Evolutionary conservation across 441 rosid genomes (phyloP), one percentile per base, ranked within the genome.

Genomic region (Populus hybrid): DNA sequence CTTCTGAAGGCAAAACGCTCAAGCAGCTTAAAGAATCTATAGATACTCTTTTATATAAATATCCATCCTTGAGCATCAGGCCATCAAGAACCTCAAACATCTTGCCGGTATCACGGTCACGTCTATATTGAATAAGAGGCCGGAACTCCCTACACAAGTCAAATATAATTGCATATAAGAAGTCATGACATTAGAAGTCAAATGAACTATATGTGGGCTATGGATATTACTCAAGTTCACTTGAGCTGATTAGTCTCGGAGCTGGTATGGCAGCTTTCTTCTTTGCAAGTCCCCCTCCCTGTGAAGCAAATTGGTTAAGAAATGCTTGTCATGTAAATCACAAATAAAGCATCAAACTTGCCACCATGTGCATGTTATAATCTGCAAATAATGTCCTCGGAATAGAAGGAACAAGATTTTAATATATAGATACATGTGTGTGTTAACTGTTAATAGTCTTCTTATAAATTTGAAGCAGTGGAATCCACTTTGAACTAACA

Each of bases 21-120:
- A 90, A 83, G 79, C 84, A 89, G 80, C 80, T 88, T 73, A 95
- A 82, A 2, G 97, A 92, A 84, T 95, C 99, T 53, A 91, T 16
- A 50, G 95, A 86, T 76, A 94, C 89, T 85, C 82, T 92, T 83
- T 92, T 95, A 83, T 85, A 92, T 57, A 94, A 73, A 79, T 84
- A 95, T 65, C 99, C 97, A 84, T 94, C 93, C 89, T 91, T 94
- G 81, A 95, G 87, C 94, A 94, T 89, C 88, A 92, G 36, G 65
- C 93, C 86, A 87, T 94, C 98, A 80, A 95, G 90, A 81, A 88
- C 81, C 86, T 95, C 91, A 85, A 91, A 87, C 76, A 75, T 73
- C 73, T 75, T 24, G 67, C 92, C 92, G 46, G 94, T 90, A 57
- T 95, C 98, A 74, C 97, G 98, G 83, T 92, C 99, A 78, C 94